Conservation (phyloP, 208 protist species). For the Porcisia deanei region DNA sequence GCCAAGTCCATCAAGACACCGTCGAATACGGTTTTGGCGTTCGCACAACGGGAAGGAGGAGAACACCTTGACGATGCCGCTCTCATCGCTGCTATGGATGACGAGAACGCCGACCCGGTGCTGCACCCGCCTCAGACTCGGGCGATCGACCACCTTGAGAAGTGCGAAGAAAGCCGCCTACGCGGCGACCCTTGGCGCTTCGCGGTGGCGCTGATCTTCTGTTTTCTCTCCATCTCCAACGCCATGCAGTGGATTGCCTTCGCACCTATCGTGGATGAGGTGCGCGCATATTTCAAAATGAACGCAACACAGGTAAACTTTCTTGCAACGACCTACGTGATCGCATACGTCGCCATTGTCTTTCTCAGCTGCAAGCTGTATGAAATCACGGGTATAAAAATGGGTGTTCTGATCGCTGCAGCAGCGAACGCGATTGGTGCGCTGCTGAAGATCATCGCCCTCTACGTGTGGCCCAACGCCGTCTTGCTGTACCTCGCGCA, state of each 20-base stretch:
- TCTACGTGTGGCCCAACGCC: conserved; percentile 63
- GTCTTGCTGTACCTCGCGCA: conserved; percentile 63
- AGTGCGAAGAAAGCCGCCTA: conserved; percentile 16
- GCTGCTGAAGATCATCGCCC: conserved; percentile 60
- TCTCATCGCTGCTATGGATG: conserved; percentile 25
- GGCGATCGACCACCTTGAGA: conserved; percentile 20
- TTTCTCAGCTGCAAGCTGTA: conserved; percentile 86
- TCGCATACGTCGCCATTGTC: conserved; percentile 73
- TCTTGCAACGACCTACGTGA: conserved; percentile 76
- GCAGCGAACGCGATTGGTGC: conserved; percentile 54
- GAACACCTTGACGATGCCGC: conserved; percentile 15
- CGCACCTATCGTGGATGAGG: conserved; percentile 55
- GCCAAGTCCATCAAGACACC: not conserved
- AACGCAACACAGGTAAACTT: conserved; percentile 65
- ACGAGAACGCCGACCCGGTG: conserved; percentile 27
- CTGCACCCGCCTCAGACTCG: conserved; percentile 22
- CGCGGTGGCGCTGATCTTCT: conserved; percentile 50
- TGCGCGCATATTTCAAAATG: conserved; percentile 58
- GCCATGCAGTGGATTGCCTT: conserved; percentile 83
- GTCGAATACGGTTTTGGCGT: conserved; percentile 24
- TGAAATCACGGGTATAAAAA: conserved; percentile 67
- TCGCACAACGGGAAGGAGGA: conserved; percentile 25
- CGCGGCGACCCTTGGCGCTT: conserved; percentile 58
- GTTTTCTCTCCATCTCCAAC: conserved; percentile 63
- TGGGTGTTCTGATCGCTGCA: conserved; percentile 52